Evolutionary conservation across 805 yeast species (phyloP).

Genomic region (Suhomyces sp.): DNA sequence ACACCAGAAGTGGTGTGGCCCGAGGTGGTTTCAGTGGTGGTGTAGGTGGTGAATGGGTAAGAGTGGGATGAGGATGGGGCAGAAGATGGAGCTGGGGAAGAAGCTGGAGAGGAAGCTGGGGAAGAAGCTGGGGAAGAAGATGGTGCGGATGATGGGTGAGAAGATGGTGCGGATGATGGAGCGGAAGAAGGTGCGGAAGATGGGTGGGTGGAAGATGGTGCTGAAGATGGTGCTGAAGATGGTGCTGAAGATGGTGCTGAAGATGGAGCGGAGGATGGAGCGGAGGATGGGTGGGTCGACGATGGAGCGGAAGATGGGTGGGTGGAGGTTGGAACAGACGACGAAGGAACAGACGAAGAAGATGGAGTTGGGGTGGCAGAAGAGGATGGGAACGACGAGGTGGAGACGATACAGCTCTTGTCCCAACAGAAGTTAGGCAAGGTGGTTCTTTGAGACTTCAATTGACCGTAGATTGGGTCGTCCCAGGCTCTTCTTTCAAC

Average conservation of each 20-base stretch:
- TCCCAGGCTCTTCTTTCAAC: slow-evolving; percentile 7
- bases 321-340: slow-evolving; percentile 1
- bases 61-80: slow-evolving; percentile 2
- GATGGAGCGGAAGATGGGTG: slow-evolving; percentile 3
- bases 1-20: background rate
- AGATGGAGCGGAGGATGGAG: slow-evolving; percentile 1
- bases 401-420: slow-evolving; percentile 6
- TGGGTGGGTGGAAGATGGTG: background rate
- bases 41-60: slow-evolving; percentile 3
- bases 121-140: background rate
- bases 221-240: background rate
- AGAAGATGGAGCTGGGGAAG: slow-evolving; percentile 4
- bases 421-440: slow-evolving; percentile 18
- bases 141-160: slow-evolving; percentile 1
- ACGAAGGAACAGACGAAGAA: slow-evolving; percentile 2
- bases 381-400: slow-evolving; percentile 6
- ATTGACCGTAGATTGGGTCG: slow-evolving; percentile 4
- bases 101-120: slow-evolving; percentile 1
- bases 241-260: slow-evolving; percentile 1
- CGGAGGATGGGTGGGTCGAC: slow-evolving; percentile 3
- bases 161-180: background rate
- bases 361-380: slow-evolving; percentile 5
- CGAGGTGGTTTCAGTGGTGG: background rate
- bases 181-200: background rate
- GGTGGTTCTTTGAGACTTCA: slow-evolving; percentile 8